These are phyloP conservation scores for Globisporangium paddicum DNA, from an alignment of 352 stramenopile species.

Conservation along the genomic window DNA sequence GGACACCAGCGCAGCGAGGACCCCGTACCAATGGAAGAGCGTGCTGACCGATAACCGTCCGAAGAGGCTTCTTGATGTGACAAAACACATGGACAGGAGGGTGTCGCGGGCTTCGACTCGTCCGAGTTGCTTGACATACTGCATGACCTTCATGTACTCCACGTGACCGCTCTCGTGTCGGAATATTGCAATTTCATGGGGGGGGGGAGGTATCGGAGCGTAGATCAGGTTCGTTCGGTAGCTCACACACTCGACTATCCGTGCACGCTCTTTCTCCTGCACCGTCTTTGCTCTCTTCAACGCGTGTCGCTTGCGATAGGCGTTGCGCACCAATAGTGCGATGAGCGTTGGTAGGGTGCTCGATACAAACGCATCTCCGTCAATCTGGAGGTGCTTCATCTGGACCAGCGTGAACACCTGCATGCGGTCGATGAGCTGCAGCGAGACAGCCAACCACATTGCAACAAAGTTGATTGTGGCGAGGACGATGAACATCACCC, in stretches of 20 bases:
- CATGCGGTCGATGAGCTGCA: background rate
- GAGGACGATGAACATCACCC: constrained; percentile 3
- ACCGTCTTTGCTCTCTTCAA: background rate
- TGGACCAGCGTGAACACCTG: background rate
- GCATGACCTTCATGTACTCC: background rate
- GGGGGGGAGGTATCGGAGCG: no score
- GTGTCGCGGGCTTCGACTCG: background rate
- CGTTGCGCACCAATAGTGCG: background rate
- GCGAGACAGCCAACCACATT: background rate
- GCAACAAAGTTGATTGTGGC: background rate
- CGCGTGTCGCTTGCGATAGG: constrained; percentile 3
- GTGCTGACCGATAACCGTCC: background rate
- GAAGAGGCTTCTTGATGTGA: background rate
- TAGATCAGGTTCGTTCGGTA: constrained; percentile 4
- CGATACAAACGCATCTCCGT: background rate
- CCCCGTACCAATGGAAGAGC: background rate
- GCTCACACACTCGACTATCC: constrained; percentile 3
- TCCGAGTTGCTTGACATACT: constrained; percentile 2
- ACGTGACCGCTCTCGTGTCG: no score
- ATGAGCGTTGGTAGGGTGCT: background rate
- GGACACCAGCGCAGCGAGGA: background rate
- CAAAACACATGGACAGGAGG: background rate
- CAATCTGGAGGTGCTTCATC: background rate
- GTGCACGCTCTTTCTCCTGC: background rate
- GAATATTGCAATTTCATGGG: background rate